These are phyloP conservation scores for Pythium myriotylum DNA, from an alignment of 352 stramenopile genomes.

Conservation along the genomic window DNA sequence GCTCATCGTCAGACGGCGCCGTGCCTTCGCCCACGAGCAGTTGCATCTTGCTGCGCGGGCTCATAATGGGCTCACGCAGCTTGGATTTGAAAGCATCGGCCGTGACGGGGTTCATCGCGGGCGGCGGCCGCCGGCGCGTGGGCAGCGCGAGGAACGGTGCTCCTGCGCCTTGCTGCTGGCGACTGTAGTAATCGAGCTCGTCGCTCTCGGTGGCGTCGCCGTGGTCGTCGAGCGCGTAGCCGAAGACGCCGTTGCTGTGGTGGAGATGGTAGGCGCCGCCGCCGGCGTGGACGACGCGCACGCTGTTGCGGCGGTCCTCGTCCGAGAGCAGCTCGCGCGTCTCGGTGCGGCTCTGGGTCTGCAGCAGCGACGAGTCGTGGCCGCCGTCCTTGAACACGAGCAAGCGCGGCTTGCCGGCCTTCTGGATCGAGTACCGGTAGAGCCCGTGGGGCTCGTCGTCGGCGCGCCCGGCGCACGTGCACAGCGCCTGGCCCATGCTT, in stretches of 20 bases:
- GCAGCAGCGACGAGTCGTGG: constrained; percentile 21
- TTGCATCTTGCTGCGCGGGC: constrained; percentile 68
- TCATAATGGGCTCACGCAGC: constrained; percentile 69
- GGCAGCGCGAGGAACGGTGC: constrained; percentile 7
- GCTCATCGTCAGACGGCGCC: background rate
- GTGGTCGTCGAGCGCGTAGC: constrained; percentile 23
- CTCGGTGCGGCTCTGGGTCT: constrained; percentile 31
- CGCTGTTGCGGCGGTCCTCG: constrained; percentile 29
- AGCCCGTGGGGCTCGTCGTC: constrained; percentile 24
- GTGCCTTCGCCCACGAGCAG: constrained; percentile 37
- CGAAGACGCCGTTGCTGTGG: constrained; percentile 9
- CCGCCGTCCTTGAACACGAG: constrained; percentile 1
- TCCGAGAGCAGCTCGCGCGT: constrained; percentile 30
- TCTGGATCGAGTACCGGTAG: constrained; percentile 12
- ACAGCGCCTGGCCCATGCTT: constrained; percentile 27
- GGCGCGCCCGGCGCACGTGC: constrained; percentile 21
- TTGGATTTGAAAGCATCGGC: constrained; percentile 72
- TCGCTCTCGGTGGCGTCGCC: constrained; percentile 29
- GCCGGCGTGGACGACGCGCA: constrained; percentile 22
- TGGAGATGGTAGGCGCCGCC: constrained; percentile 9
- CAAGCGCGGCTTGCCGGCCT: constrained; percentile 4
- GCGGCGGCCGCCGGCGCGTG: constrained; percentile 20
- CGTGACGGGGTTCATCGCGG: constrained; percentile 54
- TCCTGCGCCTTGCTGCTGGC: constrained; percentile 11
- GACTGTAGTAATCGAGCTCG: constrained; percentile 29